Conservation (phyloP, 805 yeast genomes). For the Ogataea kodamae region DNA sequence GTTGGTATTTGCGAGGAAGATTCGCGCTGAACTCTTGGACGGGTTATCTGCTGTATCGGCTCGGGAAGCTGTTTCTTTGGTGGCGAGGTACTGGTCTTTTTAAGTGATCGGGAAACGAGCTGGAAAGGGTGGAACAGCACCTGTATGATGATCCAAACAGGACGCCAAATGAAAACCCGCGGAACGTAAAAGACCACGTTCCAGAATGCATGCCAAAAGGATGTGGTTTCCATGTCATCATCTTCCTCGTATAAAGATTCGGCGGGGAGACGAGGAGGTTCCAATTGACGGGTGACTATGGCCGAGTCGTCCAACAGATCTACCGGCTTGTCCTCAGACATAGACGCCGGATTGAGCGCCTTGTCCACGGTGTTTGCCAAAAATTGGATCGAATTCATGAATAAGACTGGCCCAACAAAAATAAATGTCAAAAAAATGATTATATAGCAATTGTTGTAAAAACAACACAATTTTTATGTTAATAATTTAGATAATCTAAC, state of each 20-base stretch:
- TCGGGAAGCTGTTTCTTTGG: neutral
- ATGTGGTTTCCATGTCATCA: slow-evolving; percentile 9
- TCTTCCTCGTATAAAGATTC: slow-evolving; percentile 3
- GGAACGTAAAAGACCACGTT: slow-evolving; percentile 44
- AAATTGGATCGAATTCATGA: slow-evolving; percentile 33
- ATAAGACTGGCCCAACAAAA: slow-evolving; percentile 7
- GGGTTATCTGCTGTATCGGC: slow-evolving; percentile 1
- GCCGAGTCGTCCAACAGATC: slow-evolving; percentile 15
- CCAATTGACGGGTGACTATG: slow-evolving; percentile 23
- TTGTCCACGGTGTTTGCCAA: slow-evolving; percentile 32
- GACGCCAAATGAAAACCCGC: slow-evolving; percentile 47
- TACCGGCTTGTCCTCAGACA: slow-evolving; percentile 3
- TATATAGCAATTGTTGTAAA: slow-evolving; percentile 3
- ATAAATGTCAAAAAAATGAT: slow-evolving; percentile 2
- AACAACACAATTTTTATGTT: neutral
- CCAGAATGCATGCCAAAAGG: slow-evolving; percentile 22
- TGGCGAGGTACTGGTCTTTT: neutral
- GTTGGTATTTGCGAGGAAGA: slow-evolving; percentile 24
- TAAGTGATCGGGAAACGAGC: slow-evolving; percentile 21
- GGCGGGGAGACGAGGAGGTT: slow-evolving; percentile 2
- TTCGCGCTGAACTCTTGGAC: slow-evolving; percentile 5
- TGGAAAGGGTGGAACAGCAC: slow-evolving; percentile 56
- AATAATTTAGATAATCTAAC: neutral
- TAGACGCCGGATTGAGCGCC: slow-evolving; percentile 24
- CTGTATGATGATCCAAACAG: slow-evolving; percentile 47